Base-by-base conservation (phyloP, 768 basidiomycete genomes). In the Pisolithus marmoratus region DNA sequence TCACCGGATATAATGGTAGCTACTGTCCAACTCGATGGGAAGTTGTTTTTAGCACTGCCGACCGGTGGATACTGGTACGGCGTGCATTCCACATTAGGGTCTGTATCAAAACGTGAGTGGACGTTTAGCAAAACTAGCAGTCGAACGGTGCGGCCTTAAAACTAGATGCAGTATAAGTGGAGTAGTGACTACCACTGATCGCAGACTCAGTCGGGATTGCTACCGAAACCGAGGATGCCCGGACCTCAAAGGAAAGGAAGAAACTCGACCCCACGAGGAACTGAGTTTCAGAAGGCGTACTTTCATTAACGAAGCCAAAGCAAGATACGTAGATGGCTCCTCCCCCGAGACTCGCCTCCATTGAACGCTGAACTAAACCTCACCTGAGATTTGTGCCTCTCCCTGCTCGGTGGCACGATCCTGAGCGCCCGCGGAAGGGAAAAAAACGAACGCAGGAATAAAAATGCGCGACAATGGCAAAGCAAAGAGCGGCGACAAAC, bases 1-100 rank as follows among this genome's bases (percentile, higher is more conserved):
- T 78, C 77, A 12, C 53, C 63, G 1, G 69, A 49, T 6, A 78
- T 48, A 45, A 80, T 74, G 3, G 57, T 58, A n/a, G 76, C 76
- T 0, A 64, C 58, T 46, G 65, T 51, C 73, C 74, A 76, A 37
- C 71, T 65, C 8, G 63, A 7, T 3, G 78, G 78, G 55, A 77
- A 79, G 1, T 63, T 64, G 1, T 60, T 34, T 17, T 69, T 37
- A 1, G 64, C 59, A 23, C 59, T 55, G 5, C 62, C 43, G 11
- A 73, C 65, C 2, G 67, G 69, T 17, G 67, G 54, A 54, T 76
- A 71, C 45, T 59, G 58, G 60, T 80, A 78, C 1, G 73, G 65
- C 12, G 65, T 55, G 54, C 78, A 80, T 55, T 75, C 75, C 19
- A 52, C 50, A 50, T 55, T 59, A 8, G 61, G 56, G 51, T 69